A percentile compares a stretch with the other conserved stretches of the same genome.
Evolutionary conservation across 352 stramenopile species (phyloP).

Genomic region (Phytophthora europaea): DNA sequence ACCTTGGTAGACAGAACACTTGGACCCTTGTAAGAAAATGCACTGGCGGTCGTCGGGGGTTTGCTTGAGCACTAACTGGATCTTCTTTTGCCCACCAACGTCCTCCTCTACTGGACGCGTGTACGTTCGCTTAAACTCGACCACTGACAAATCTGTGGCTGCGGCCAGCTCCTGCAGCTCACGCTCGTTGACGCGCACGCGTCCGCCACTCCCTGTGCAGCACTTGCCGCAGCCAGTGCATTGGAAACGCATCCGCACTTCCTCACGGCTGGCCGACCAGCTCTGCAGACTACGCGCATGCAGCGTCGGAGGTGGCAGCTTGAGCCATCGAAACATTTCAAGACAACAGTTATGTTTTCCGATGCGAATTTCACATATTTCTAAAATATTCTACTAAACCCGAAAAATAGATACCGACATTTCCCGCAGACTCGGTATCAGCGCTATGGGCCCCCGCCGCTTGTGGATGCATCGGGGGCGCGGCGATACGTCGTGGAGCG

Average conservation of each 20-base stretch:
- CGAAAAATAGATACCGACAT: too few relatives aligned
- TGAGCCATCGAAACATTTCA: not conserved
- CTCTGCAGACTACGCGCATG: constrained; percentile 38
- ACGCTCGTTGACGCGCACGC: constrained; percentile 71
- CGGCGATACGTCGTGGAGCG: too few relatives aligned
- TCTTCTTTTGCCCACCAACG: constrained; percentile 25
- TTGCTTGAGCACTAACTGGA: constrained; percentile 56
- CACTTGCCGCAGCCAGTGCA: constrained; percentile 86
- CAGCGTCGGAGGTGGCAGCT: not conserved
- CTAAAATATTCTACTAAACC: too few relatives aligned
- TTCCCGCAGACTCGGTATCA: too few relatives aligned
- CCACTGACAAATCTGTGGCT: constrained; percentile 40
- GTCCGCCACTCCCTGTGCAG: constrained; percentile 75
- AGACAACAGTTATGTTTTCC: too few relatives aligned
- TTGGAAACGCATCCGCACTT: constrained; percentile 65
- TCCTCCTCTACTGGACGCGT: constrained; percentile 36
- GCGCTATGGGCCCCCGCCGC: too few relatives aligned
- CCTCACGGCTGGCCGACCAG: constrained; percentile 42
- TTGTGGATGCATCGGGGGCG: too few relatives aligned
- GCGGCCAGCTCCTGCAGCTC: constrained; percentile 62
- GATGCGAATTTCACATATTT: too few relatives aligned
- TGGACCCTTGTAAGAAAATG: constrained; percentile 71
- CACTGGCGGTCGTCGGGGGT: constrained; percentile 68
- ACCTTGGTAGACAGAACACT: constrained; percentile 80
- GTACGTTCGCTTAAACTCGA: constrained; percentile 48